These are phyloP conservation scores for Mollisia scopiformis DNA, from an alignment of 2,329 filamentous ascomycete species.

Conservation along the genomic window DNA sequence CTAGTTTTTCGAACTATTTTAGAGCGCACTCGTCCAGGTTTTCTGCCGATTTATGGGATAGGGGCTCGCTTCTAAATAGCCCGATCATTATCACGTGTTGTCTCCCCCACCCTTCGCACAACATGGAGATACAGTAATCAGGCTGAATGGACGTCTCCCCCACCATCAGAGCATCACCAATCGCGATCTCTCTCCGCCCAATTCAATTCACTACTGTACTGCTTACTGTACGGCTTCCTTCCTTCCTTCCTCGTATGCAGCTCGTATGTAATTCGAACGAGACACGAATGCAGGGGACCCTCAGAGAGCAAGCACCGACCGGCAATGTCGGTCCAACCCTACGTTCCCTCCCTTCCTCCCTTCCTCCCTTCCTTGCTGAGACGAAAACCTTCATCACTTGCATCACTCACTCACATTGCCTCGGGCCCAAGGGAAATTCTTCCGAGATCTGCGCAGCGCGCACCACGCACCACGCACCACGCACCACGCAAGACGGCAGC, in stretches of 20 bases:
- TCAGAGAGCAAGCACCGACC: conserved; percentile 4
- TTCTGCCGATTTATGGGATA: not conserved
- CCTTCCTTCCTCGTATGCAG: conserved; percentile 6
- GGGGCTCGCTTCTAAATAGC: not conserved
- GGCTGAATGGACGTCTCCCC: not conserved
- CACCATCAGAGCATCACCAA: not conserved
- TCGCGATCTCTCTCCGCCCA: not conserved
- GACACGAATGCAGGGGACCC: too few relatives aligned
- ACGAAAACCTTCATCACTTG: too few relatives aligned
- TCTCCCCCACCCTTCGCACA: not conserved
- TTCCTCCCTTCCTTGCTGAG: conserved; percentile 8
- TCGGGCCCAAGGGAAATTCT: conserved; percentile 11
- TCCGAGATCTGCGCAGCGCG: conserved; percentile 7
- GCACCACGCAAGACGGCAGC: too few relatives aligned
- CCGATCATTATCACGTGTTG: not conserved
- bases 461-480: not conserved
- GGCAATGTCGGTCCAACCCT: conserved; percentile 8
- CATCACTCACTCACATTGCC: too few relatives aligned
- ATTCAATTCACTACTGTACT: not conserved
- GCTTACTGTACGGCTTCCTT: conserved; percentile 4
- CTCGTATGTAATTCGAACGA: conserved; percentile 19
- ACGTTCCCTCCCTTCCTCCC: not conserved
- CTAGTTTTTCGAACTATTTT: not conserved
- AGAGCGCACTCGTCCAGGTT: not conserved
- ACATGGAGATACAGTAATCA: too few relatives aligned